These are phyloP conservation scores for Nakataea oryzae DNA, from an alignment of 2,329 filamentous ascomycete species.

Conservation along the genomic window DNA sequence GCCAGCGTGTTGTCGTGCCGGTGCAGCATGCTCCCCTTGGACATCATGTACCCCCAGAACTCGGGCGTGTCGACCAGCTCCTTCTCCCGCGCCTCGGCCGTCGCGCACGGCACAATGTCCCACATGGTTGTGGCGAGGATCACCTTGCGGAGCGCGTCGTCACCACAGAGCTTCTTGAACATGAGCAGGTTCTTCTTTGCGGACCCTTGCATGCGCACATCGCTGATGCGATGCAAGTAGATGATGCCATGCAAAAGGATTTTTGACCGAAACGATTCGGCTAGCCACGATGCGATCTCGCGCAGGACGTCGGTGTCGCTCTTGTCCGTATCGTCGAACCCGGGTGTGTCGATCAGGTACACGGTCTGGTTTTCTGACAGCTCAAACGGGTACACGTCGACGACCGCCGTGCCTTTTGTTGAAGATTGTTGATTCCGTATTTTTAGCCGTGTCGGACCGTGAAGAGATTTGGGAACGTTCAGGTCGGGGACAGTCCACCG, in stretches of 20 bases:
- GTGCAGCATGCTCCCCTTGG: background rate
- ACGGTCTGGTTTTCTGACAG: background rate
- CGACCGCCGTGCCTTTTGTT: background rate
- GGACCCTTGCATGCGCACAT: slow-evolving; percentile 26
- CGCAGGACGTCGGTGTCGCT: slow-evolving; percentile 31
- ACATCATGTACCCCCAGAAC: background rate
- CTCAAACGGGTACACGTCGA: background rate
- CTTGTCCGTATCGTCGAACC: slow-evolving; percentile 28
- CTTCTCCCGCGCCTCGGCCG: background rate
- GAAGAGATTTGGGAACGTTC: background rate
- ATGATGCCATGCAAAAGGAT: slow-evolving; percentile 23
- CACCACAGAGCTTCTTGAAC: slow-evolving; percentile 31
- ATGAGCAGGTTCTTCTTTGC: slow-evolving; percentile 28
- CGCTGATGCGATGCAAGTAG: slow-evolving; percentile 32
- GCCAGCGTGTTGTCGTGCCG: background rate
- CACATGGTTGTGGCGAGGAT: slow-evolving; percentile 31
- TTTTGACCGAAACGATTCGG: slow-evolving; percentile 15
- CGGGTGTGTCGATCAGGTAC: slow-evolving; percentile 32
- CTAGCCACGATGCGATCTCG: slow-evolving; percentile 27
- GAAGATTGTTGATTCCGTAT: background rate
- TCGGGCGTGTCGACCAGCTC: background rate
- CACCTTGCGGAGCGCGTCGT: slow-evolving; percentile 26
- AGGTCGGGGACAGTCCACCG: too few relatives aligned
- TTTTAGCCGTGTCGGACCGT: background rate
- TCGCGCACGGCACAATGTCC: background rate